Evolutionary conservation across 306 rosid genomes (phyloP), one percentile per base, ranked within the genome.

Genomic region (Gleditsia sinensis): DNA sequence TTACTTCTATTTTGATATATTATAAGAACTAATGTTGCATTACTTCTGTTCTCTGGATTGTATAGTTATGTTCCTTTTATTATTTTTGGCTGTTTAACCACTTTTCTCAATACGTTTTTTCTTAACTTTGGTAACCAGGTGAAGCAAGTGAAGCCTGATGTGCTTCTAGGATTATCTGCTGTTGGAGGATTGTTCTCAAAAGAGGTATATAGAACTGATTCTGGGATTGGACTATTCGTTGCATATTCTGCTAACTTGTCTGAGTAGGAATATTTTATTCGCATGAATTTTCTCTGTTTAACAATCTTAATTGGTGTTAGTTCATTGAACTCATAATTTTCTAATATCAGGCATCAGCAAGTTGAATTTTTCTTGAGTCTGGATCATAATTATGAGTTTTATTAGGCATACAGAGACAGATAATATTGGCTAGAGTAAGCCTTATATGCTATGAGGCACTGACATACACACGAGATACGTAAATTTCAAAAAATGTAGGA

Each of bases 101-200:
- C 46, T 30, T 28, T 66, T 40, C 23, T 78, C 39, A 50, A 36
- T 79, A 62, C 32, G 54, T 69, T 60, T 71, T 70, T 62, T 25
- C 40, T 74, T 63, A 70, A 83, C 66, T 82, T 69, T 72, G 78
- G 62, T 55, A 59, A 76, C 72, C 87, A 95, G 99, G 99, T 95
- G 45, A 78, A 85, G 77, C 87, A 90, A 83, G 95, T 95, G 74
- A 95, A 92, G 84, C 99, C 99, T 43, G 99, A 95, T 87, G 99
- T 95, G 55, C 99, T 95, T 72, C 89, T 95, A 61, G 99, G 99
- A 87, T 84, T 95, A 71, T 95, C 99, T 73, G 99, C 99, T 21
- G 99, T 95, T 16, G 99, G 99, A 75, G 99, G 99, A 59, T 84
- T 95, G 82, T 95, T 95, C 84, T 88, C 99, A 6, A 87, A 86